A percentile compares a stretch with the other conserved stretches of the same genome.
phyloP scores from a whole-genome alignment of 768 basidiomycete species.

The Suillus clintonianus region DNA sequence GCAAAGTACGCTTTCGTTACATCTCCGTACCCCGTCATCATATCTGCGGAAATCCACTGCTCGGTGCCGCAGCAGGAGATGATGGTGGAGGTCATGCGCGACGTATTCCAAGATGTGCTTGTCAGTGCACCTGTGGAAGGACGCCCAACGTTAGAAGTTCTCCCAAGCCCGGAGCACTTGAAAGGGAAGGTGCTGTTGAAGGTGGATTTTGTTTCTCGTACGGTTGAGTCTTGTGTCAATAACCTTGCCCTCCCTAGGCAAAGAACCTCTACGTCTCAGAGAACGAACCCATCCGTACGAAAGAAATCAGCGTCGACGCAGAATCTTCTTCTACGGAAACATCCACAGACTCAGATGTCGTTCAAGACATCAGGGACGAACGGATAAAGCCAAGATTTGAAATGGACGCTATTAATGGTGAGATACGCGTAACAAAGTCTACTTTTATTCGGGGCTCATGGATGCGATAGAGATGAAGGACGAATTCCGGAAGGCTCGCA shows the following conservation, averaged over 20 bases:
- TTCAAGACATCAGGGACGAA: slow-evolving; percentile 29
- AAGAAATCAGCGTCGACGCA: slow-evolving; percentile 34
- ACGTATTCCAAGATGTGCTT: slow-evolving; percentile 57
- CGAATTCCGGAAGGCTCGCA: slow-evolving; percentile 41
- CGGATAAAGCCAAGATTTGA: slow-evolving; percentile 29
- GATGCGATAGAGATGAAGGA: slow-evolving; percentile 36
- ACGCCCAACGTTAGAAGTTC: slow-evolving; percentile 43
- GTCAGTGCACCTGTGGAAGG: slow-evolving; percentile 51
- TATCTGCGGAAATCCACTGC: slow-evolving; percentile 93
- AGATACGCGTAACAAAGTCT: neutral
- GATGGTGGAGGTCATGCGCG: slow-evolving; percentile 73
- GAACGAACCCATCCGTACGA: slow-evolving; percentile 34
- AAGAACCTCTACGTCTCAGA: slow-evolving; percentile 71
- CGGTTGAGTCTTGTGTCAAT: neutral
- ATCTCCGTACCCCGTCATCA: slow-evolving; percentile 89
- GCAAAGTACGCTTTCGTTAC: slow-evolving; percentile 87
- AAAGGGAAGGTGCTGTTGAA: slow-evolving; percentile 83
- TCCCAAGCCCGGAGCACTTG: slow-evolving; percentile 88
- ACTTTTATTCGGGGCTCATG: neutral
- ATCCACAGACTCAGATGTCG: slow-evolving; percentile 34
- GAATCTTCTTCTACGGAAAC: slow-evolving; percentile 47
- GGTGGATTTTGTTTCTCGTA: slow-evolving; percentile 38
- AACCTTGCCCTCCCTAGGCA: slow-evolving; percentile 43
- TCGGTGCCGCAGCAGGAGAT: slow-evolving; percentile 74
- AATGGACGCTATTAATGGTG: slow-evolving; percentile 39